Evolutionary conservation across 2,329 filamentous ascomycete species (phyloP), one percentile per base, ranked within the genome.

Genomic region (Fusarium torreyae): DNA sequence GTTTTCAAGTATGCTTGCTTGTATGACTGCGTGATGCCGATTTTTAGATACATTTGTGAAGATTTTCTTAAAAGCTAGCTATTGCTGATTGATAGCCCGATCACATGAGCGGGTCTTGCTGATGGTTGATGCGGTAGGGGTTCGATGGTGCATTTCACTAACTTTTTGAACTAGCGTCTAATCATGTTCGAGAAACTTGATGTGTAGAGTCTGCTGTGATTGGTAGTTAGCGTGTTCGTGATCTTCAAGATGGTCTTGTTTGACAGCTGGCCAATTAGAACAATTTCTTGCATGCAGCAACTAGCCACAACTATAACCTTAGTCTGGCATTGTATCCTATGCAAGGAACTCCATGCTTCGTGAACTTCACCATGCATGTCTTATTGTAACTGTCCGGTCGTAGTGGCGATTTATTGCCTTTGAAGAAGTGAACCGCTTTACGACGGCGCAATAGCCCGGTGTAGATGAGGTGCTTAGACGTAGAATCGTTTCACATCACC

Each of bases 91-190:
- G 10, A 14, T 22, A 17, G 4, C 14, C 60, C 60, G 36, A 24
- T 65, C 62, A 65, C 62, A 65, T 65, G 60, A 64, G 62, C 62
- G 40, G 52, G 20, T 20, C 18, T 20, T 20, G 18, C 18, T 20
- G 18, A 20, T 20, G 18, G 18, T 20, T 20, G 18, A 20, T 9
- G 7, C 38, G 17, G 39, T 6, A 9, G 24, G 17, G 6, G 18
- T 38, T 26, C 26, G 13, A 9, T 28, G 14, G 3, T 48, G 3
- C 14, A 6, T 34, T 45, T n/a, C 13, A 20, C 15, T n/a, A 34
- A n/a, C 13, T 24, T 15, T n/a, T 36, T 34, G 6, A 1, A 11
- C 14, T 8, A 3, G 8, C 22, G 17, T 7, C 14, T 44, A 17
- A 7, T 2, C 5, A 24, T 34, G 33, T 13, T 36, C 14, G 33